Base-by-base conservation (phyloP, 1,284 basidiomycete species). In the Papiliotrema fonsecae region DNA sequence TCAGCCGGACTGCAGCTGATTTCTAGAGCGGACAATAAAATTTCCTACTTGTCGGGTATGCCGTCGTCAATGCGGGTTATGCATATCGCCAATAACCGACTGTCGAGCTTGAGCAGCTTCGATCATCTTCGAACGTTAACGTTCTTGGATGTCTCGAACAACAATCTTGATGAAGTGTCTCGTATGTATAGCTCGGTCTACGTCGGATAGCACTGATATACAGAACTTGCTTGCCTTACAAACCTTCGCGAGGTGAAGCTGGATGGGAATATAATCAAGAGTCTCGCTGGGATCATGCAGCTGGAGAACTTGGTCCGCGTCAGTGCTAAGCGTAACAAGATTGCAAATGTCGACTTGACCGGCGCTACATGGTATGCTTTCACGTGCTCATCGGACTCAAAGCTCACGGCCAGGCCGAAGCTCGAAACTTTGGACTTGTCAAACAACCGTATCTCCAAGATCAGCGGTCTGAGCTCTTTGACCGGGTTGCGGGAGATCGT, bases 241-340 rank as follows among this genome's bases (percentile, higher is more conserved):
- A 88, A 91, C 67, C 77, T 98, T 47, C 82, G 88, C 40, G 91
- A 97, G 67, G 81, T 98, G 43, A 85, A 84, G 48, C 87, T 88
- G 18, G 90, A 97, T 69, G 78, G 82, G 51, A 97, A 97, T 74
- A 78, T 77, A 61, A 86, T 98, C 60, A 75, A 71, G 16, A 83
- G 79, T 65, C 66, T 92, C n/a, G 82, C 85, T 30, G 91, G 92
- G 0, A 77, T 98, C 47, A 79, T 86, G 62, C 77, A 77, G 45
- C 80, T 94, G 75, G 85, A 87, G 60, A 81, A 83, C 19, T 81
- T 98, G 19, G 79, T 85, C 56, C 88, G 88, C 73, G 76, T 98
- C 51, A 90, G 87, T 63, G 73, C 92, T 43, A 82, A 86, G 62
- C 82, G 82, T 28, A 98, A 97, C 74, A 64, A 75, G 50, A 79